Evolutionary conservation across 2,329 filamentous ascomycete species (phyloP).

Genomic region (Colletotrichum sidae): DNA sequence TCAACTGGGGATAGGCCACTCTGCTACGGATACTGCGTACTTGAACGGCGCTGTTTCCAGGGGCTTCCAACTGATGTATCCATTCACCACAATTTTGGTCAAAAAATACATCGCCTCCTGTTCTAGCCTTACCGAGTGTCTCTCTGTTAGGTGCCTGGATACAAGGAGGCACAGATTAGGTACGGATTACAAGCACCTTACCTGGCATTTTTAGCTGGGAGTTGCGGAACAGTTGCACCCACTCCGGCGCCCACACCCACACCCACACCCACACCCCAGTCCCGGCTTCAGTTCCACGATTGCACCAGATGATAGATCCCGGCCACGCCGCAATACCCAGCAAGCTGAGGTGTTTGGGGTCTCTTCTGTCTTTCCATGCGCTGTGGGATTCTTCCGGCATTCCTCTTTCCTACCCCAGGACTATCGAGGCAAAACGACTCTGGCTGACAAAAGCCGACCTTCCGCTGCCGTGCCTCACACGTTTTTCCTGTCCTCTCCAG

Average conservation of each 20-base stretch:
- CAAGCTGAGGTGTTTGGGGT: neutral
- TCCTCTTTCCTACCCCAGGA: slow-evolving; percentile 6
- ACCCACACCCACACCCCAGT: slow-evolving; percentile 8
- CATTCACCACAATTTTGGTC: too few species aligned
- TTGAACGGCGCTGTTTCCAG: slow-evolving; percentile 8
- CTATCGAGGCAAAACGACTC: slow-evolving; percentile 20
- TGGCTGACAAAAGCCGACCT: slow-evolving; percentile 38
- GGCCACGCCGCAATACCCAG: slow-evolving; percentile 11
- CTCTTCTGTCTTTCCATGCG: neutral
- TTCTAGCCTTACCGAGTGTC: too few species aligned
- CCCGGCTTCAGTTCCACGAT: slow-evolving; percentile 23
- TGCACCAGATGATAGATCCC: slow-evolving; percentile 34
- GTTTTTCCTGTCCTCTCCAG: slow-evolving; percentile 8
- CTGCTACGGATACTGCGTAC: neutral
- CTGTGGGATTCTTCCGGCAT: slow-evolving; percentile 10
- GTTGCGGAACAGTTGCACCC: slow-evolving; percentile 7
- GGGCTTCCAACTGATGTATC: neutral
- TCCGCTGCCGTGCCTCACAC: slow-evolving; percentile 28
- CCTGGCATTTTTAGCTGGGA: neutral
- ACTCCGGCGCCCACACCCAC: neutral
- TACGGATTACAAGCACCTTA: too few species aligned
- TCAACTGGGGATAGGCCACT: slow-evolving; percentile 15
- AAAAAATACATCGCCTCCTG: too few species aligned
- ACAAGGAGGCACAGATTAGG: too few species aligned
- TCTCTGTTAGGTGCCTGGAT: too few species aligned